phyloP scores from a whole-genome alignment of 306 rosid genomes.

The Myrica gale region DNA sequence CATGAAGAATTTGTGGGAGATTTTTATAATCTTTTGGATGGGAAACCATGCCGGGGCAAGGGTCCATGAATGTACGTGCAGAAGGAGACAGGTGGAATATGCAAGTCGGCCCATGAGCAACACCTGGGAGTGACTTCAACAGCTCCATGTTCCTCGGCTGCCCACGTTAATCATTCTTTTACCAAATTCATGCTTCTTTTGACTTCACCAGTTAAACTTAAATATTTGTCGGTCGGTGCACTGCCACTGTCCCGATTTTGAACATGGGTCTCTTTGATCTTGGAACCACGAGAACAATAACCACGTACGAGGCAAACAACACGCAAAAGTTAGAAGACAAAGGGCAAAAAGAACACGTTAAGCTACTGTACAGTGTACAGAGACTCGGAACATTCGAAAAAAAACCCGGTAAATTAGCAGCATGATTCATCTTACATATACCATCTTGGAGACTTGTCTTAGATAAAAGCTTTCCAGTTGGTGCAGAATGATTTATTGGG shows the following conservation, averaged over 20 bases:
- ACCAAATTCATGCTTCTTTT: conserved; percentile 27
- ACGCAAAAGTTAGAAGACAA: too few species aligned
- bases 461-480: too few species aligned
- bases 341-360: too few species aligned
- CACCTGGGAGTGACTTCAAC: conserved; percentile 28
- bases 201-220: conserved; percentile 6
- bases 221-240: not conserved
- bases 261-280: not conserved
- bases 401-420: too few species aligned
- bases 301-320: too few species aligned
- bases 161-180: conserved; percentile 28
- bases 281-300: too few species aligned
- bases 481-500: too few species aligned
- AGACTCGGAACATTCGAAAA: too few species aligned
- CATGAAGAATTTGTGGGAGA: conserved; percentile 27
- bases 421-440: too few species aligned
- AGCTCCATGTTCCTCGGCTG: conserved; percentile 31
- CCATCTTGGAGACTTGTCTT: too few species aligned
- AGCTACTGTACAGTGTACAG: too few species aligned
- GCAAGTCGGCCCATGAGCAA: conserved; percentile 18
- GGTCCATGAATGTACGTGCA: conserved; percentile 1
- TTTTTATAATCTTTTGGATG: conserved; percentile 24
- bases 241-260: not conserved
- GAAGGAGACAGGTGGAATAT: conserved; percentile 33
- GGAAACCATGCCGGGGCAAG: conserved; percentile 19